Conservation (phyloP, 164 flowering plant species). For the Chimonanthus salicifolius region DNA sequence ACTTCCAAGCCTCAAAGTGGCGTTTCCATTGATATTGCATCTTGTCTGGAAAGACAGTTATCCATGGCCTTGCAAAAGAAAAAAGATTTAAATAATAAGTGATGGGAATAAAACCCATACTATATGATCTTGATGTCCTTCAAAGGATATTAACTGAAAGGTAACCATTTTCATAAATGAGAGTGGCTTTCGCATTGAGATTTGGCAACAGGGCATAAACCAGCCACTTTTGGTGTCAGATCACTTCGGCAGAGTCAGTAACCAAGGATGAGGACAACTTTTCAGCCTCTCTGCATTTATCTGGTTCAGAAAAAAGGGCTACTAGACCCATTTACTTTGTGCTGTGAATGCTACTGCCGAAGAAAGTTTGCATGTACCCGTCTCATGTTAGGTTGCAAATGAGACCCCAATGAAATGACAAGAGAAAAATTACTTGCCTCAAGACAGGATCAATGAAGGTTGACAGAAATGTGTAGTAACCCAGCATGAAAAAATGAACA, state of each 20-base stretch:
- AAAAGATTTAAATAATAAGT: neutral
- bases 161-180: neutral
- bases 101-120: neutral
- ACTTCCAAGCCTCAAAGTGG: slow-evolving; percentile 79
- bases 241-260: neutral
- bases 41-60: slow-evolving; percentile 49
- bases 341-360: neutral
- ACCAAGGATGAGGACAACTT: too few relatives aligned
- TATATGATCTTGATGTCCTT: neutral
- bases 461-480: slow-evolving; percentile 78
- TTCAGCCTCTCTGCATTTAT: neutral
- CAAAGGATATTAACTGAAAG: neutral
- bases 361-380: neutral
- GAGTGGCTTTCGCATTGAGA: neutral
- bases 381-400: neutral
- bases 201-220: neutral
- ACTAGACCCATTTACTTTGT: neutral
- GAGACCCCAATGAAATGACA: neutral
- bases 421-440: slow-evolving; percentile 38
- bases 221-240: neutral
- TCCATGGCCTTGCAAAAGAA: slow-evolving; percentile 45
- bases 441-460: slow-evolving; percentile 59
- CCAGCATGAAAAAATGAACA: slow-evolving; percentile 80
- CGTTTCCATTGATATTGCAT: slow-evolving; percentile 58
- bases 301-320: too few relatives aligned